Evolutionary conservation across 2,329 filamentous ascomycete genomes (phyloP), one percentile per base, ranked within the genome.

Genomic region (Beauveria bassiana): DNA sequence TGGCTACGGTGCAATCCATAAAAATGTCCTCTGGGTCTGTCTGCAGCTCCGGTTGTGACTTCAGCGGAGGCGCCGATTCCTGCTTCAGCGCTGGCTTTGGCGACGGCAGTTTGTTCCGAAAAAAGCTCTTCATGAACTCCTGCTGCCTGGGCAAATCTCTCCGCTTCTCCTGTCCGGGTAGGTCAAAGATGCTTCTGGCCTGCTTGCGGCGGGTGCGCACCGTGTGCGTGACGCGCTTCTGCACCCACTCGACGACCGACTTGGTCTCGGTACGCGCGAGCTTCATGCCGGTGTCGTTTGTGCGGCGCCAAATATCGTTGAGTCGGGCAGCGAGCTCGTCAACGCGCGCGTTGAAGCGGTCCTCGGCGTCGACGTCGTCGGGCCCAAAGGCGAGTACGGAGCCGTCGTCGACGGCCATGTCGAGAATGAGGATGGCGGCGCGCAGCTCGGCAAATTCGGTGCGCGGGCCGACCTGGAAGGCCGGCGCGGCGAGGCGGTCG

Each of bases 231-330:
- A 97, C 78, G 61, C 93, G 84, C 68, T 89, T 86, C 62, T 87
- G 82, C n/a, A 96, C 76, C 62, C 86, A 81, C 68, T 96, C 89
- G 45, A 96, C 79, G 12, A 82, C 80, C 59, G 86, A 86, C 73
- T 96, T 96, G 14, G 89, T 86, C 69, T 96, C 86, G 34, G 90
- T 88, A 34, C 89, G 83, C 18, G 83, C 81, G 62, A 95, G 79
- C 24, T 85, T 85, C 50, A 90, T 88, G 46, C 90, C 90, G 1
- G 86, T 82, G 68, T 92, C 90, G 62, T 87, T 82, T 68, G 96
- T 96, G 45, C 81, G 81, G 62, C 78, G 77, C 73, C 79, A 80
- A 38, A 86, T 75, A 18, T 74, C 71, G 64, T 86, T 84, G 57
- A 96, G 77, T 40, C 77, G 78, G 20, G 75, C 73, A 1, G 84